Percentiles rank a stretch among this genome's conserved stretches.
Conservation (phyloP, 148 eudicot genomes). For the Chenopodium album region DNA sequence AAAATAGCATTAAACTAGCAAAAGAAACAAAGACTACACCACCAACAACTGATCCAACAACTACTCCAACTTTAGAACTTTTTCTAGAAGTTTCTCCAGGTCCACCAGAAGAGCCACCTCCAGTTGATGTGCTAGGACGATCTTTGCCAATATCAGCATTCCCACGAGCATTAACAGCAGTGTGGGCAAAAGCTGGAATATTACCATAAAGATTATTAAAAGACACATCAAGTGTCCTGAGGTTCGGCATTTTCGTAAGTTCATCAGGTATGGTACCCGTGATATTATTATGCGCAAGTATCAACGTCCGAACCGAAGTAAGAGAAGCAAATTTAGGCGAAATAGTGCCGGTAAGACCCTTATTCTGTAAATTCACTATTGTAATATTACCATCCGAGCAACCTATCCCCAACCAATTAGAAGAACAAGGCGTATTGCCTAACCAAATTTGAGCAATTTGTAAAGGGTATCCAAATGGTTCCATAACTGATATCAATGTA, state of each 20-base stretch:
- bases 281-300: conserved; percentile 57
- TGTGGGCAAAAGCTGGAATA: conserved; percentile 49
- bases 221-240: conserved; percentile 56
- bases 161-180: conserved; percentile 41
- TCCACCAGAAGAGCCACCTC: conserved; percentile 24
- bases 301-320: conserved; percentile 47
- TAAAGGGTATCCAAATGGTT: conserved; percentile 62
- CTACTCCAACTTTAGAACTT: conserved; percentile 40
- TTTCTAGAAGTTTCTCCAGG: conserved; percentile 20
- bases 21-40: conserved; percentile 36
- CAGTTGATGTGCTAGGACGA: conserved; percentile 32
- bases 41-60: conserved; percentile 62
- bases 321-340: conserved; percentile 58
- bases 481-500: conserved; percentile 45
- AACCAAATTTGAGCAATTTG: conserved; percentile 59
- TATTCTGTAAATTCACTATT: conserved; percentile 44
- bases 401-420: conserved; percentile 48
- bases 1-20: conserved; percentile 47
- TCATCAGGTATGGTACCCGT: conserved; percentile 67
- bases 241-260: conserved; percentile 55
- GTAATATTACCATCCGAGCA: conserved; percentile 60
- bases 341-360: conserved; percentile 57
- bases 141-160: conserved; percentile 61
- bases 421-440: conserved; percentile 64
- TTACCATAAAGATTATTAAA: conserved; percentile 57